Evolutionary conservation across 2,329 filamentous ascomycete genomes (phyloP).

Genomic region (Ascochyta pisi): DNA sequence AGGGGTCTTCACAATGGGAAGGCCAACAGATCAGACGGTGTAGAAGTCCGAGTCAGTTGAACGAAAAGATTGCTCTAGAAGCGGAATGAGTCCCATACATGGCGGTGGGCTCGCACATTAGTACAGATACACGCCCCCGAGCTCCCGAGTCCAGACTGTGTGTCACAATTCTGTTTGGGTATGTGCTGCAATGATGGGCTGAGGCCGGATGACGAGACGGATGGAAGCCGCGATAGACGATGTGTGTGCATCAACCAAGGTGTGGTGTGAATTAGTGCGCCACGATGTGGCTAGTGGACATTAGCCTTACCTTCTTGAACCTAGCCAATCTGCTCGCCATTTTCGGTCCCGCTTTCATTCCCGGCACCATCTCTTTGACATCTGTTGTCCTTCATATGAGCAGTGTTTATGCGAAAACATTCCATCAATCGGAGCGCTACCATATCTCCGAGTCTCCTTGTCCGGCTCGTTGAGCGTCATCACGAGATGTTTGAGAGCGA

Average conservation of each 20-base stretch:
- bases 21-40: background rate
- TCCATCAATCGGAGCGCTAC: conserved; percentile 29
- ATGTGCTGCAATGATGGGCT: background rate
- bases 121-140: background rate
- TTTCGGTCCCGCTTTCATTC: conserved; percentile 1
- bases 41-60: conserved; percentile 2
- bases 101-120: background rate
- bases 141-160: background rate
- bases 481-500: conserved; percentile 8
- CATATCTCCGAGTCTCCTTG: background rate
- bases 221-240: background rate
- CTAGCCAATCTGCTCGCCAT: conserved; percentile 4
- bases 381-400: conserved; percentile 1
- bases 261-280: background rate
- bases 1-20: conserved; percentile 5
- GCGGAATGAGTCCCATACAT: background rate
- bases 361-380: conserved; percentile 7
- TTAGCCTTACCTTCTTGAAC: background rate
- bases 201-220: background rate
- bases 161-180: background rate
- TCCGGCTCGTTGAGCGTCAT: background rate
- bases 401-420: conserved; percentile 4
- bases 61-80: background rate
- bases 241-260: background rate
- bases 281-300: background rate